Evolutionary conservation across 495 filamentous ascomycete species (phyloP).

Genomic region (Hyaloscypha bicolor): DNA sequence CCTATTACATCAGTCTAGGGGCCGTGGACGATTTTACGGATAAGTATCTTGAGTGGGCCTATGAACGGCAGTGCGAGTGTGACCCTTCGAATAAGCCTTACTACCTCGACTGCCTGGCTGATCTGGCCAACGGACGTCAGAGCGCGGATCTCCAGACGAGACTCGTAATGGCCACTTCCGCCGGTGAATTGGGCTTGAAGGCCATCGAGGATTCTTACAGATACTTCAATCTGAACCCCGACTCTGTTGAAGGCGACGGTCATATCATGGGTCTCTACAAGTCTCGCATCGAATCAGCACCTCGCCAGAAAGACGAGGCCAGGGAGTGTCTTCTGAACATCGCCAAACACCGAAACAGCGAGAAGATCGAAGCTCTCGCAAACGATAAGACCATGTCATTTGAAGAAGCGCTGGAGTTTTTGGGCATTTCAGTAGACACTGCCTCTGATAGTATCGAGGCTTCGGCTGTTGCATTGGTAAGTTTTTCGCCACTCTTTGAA

Average conservation of each 20-base stretch:
- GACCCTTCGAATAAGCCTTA: conserved; percentile 33
- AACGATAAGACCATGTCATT: conserved; percentile 32
- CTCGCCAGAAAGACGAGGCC: conserved; percentile 35
- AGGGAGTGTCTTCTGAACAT: conserved; percentile 27
- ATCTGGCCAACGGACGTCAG: conserved; percentile 29
- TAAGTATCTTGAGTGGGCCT: conserved; percentile 31
- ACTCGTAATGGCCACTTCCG: conserved; percentile 30
- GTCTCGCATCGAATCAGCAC: conserved; percentile 33
- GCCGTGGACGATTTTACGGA: conserved; percentile 32
- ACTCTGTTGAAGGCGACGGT: conserved; percentile 32
- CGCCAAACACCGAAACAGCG: conserved; percentile 31
- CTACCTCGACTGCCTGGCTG: conserved; percentile 33
- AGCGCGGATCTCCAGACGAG: conserved; percentile 31
- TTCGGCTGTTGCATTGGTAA: conserved; percentile 29
- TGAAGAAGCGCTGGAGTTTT: conserved; percentile 31
- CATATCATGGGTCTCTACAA: conserved; percentile 35
- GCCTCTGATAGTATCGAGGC: conserved; percentile 34
- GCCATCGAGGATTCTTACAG: conserved; percentile 33
- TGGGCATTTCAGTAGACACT: conserved; percentile 27
- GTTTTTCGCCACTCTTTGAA: neutral
- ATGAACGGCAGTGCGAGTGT: conserved; percentile 31
- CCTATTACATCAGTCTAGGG: conserved; percentile 32
- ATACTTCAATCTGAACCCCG: conserved; percentile 28
- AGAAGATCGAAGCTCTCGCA: conserved; percentile 30
- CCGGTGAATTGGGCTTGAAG: conserved; percentile 28